Conservation (phyloP, 148 eudicot species). For the Nyssa sinensis region DNA sequence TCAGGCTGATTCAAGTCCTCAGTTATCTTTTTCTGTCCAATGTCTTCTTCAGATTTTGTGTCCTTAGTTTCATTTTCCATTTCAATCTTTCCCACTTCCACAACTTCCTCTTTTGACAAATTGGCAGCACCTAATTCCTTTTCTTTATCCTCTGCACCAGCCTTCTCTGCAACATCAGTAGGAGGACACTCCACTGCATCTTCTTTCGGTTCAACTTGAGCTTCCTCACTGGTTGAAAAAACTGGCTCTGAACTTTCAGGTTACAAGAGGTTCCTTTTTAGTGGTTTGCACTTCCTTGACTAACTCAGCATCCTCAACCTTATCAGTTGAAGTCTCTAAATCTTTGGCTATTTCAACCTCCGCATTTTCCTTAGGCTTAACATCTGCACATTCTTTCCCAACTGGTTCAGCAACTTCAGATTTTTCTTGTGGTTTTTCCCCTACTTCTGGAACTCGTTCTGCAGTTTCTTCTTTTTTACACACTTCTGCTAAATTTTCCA, state of each 20-base stretch:
- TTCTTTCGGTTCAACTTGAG: slow-evolving; percentile 3
- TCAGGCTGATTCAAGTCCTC: slow-evolving; percentile 31
- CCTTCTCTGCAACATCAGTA: slow-evolving; percentile 9
- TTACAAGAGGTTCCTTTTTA: not conserved
- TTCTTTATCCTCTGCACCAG: slow-evolving; percentile 14
- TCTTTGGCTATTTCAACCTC: slow-evolving; percentile 20
- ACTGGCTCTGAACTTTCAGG: slow-evolving; percentile 12
- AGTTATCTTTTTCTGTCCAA: slow-evolving; percentile 12
- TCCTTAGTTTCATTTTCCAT: slow-evolving; percentile 14
- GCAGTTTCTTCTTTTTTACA: slow-evolving; percentile 10
- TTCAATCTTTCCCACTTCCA: not conserved
- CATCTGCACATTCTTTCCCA: slow-evolving; percentile 19
- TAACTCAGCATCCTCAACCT: slow-evolving; percentile 15
- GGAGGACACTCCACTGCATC: not conserved
- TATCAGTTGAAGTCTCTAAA: slow-evolving; percentile 16
- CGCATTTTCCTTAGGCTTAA: slow-evolving; percentile 8
- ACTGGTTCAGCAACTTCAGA: slow-evolving; percentile 19
- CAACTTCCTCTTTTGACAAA: slow-evolving; percentile 13
- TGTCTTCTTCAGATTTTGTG: not conserved
- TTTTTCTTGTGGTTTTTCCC: slow-evolving; percentile 13
- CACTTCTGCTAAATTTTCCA: slow-evolving; percentile 6
- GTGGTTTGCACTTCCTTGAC: slow-evolving; percentile 19
- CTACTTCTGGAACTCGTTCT: slow-evolving; percentile 6
- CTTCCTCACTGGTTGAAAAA: slow-evolving; percentile 7
- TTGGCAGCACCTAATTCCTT: slow-evolving; percentile 7